phyloP scores from a whole-genome alignment of 331 rosid genomes.

The Acacia concinna region DNA sequence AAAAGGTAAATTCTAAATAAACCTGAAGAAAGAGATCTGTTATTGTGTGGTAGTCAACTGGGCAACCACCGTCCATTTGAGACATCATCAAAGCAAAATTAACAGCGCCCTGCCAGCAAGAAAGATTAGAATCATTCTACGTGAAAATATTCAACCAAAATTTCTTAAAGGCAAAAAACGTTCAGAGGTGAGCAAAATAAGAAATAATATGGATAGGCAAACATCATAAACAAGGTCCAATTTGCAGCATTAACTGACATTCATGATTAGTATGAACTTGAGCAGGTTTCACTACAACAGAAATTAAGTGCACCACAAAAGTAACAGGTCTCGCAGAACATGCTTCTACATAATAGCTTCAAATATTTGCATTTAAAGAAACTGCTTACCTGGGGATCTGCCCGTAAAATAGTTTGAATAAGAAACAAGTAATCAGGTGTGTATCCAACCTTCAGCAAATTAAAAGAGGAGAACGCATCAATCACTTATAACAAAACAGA shows the following conservation, averaged over 20 bases:
- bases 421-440: slow-evolving; percentile 91
- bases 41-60: slow-evolving; percentile 90
- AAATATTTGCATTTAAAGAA: slow-evolving; percentile 5
- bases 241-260: slow-evolving; percentile 7
- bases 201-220: slow-evolving; percentile 25
- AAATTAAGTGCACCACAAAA: slow-evolving; percentile 16
- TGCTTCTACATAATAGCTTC: neutral
- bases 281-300: slow-evolving; percentile 28
- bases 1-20: slow-evolving; percentile 23
- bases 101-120: slow-evolving; percentile 81
- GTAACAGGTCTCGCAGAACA: slow-evolving; percentile 21
- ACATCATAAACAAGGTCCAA: slow-evolving; percentile 19
- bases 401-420: slow-evolving; percentile 90
- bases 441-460: slow-evolving; percentile 77
- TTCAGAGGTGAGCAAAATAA: neutral
- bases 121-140: slow-evolving; percentile 21
- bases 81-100: slow-evolving; percentile 99
- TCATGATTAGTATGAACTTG: slow-evolving; percentile 18
- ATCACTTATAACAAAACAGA: neutral
- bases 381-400: slow-evolving; percentile 84
- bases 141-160: neutral
- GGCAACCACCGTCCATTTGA: slow-evolving; percentile 99
- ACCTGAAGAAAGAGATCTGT: slow-evolving; percentile 99
- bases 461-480: slow-evolving; percentile 25
- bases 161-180: neutral